These are phyloP conservation scores for Tylopilus intermedius DNA, from an alignment of 768 basidiomycete species.

Conservation along the genomic window DNA sequence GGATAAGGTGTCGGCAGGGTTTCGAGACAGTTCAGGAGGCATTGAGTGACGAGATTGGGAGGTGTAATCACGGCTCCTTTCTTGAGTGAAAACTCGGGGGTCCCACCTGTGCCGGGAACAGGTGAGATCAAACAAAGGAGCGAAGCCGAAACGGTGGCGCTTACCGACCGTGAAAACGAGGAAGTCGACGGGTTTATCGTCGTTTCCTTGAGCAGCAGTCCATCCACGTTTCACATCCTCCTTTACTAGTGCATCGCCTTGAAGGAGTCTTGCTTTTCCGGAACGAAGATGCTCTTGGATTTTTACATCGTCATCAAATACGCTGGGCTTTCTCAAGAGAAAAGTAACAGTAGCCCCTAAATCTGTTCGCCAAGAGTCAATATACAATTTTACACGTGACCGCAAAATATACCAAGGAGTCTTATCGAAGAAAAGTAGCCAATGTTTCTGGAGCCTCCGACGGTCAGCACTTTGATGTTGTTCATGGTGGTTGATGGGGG, in stretches of 20 bases:
- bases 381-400: no score
- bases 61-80: conserved; percentile 50
- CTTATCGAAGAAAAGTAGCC: conserved; percentile 46
- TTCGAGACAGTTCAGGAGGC: conserved; percentile 50
- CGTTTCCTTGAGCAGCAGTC: conserved; percentile 33
- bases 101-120: conserved; percentile 11
- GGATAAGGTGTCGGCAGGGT: conserved; percentile 47
- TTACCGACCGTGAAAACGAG: conserved; percentile 60
- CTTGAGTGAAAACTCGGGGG: conserved; percentile 38
- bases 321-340: conserved; percentile 47
- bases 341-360: conserved; percentile 59
- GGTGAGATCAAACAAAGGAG: not conserved
- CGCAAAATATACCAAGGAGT: conserved; percentile 39
- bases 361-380: conserved; percentile 31
- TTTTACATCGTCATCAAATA: conserved; percentile 49
- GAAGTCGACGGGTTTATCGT: conserved; percentile 40
- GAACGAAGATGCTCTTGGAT: conserved; percentile 49
- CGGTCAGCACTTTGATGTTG: conserved; percentile 32
- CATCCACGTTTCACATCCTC: conserved; percentile 51
- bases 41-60: conserved; percentile 54
- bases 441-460: conserved; percentile 56
- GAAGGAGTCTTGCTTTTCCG: conserved; percentile 49
- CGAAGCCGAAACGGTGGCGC: conserved; percentile 14
- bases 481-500: conserved; percentile 11
- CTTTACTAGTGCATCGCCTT: conserved; percentile 56